Evolutionary conservation across 129 eudicot genomes (phyloP).

Genomic region (Oenanthe sinensis): DNA sequence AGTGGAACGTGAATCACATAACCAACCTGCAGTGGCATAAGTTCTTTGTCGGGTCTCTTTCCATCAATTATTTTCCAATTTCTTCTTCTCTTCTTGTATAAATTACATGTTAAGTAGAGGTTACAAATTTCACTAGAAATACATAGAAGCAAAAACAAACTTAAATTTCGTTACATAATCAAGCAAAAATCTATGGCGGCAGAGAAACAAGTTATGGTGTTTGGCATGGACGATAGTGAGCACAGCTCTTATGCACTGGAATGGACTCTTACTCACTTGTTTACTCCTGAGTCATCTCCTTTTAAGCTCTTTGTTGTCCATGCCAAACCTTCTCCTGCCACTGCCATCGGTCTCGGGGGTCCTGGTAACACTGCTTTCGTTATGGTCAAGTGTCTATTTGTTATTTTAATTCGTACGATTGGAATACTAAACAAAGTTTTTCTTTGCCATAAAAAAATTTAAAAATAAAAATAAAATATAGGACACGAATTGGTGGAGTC

Average conservation of each 20-base stretch:
- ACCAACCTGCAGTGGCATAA: background rate
- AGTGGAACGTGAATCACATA: background rate
- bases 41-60: background rate
- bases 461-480: too few relatives aligned
- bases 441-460: too few relatives aligned
- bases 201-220: conserved; percentile 64
- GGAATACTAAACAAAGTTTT: background rate
- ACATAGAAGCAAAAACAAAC: background rate
- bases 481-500: background rate
- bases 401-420: background rate
- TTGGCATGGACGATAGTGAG: conserved; percentile 76
- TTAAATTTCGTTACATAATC: background rate
- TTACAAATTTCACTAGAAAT: background rate
- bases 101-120: background rate
- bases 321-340: conserved; percentile 54
- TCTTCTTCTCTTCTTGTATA: background rate
- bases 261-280: conserved; percentile 60
- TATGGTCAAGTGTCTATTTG: background rate
- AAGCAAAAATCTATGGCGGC: conserved; percentile 11
- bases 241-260: conserved; percentile 66
- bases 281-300: conserved; percentile 33
- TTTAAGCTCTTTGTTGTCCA: conserved; percentile 56
- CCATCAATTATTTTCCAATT: background rate
- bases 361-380: conserved; percentile 31
- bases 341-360: conserved; percentile 58